Evolutionary conservation across 2,329 filamentous ascomycete species (phyloP).

Genomic region (Fusarium sp.): DNA sequence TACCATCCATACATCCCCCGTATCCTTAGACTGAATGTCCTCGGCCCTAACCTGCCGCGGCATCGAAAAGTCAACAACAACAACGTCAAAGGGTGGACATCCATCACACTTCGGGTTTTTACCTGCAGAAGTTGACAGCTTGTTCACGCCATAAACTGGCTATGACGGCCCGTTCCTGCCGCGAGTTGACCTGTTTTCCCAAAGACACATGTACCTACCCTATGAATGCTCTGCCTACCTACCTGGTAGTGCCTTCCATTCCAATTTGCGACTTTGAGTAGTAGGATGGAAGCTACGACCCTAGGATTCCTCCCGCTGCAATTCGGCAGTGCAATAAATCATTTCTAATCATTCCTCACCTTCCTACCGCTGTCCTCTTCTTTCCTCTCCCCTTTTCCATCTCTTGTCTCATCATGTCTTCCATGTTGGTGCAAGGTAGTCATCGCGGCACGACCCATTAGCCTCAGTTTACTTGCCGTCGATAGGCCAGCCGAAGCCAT

Average conservation of each 20-base stretch:
- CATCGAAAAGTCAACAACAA: constrained; percentile 1
- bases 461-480: neutral
- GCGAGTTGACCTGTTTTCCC: neutral
- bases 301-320: neutral
- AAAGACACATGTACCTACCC: neutral
- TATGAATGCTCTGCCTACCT: neutral
- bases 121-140: neutral
- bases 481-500: constrained; percentile 10
- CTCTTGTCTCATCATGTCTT: constrained; percentile 4
- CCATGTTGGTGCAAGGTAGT: constrained; percentile 13
- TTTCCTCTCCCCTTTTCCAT: neutral
- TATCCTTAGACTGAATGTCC: neutral
- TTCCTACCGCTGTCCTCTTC: neutral
- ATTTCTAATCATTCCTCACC: neutral
- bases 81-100: neutral
- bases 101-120: too few species aligned
- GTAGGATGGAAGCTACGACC: neutral
- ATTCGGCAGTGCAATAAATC: neutral
- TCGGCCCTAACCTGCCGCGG: constrained; percentile 8
- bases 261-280: neutral
- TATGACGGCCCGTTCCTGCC: constrained; percentile 19
- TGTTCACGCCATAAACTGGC: constrained; percentile 10
- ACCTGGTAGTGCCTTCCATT: neutral
- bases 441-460: constrained; percentile 10
- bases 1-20: neutral